These are phyloP conservation scores for Nigrospora osmanthi DNA, from an alignment of 2,329 filamentous ascomycete species.

Conservation along the genomic window DNA sequence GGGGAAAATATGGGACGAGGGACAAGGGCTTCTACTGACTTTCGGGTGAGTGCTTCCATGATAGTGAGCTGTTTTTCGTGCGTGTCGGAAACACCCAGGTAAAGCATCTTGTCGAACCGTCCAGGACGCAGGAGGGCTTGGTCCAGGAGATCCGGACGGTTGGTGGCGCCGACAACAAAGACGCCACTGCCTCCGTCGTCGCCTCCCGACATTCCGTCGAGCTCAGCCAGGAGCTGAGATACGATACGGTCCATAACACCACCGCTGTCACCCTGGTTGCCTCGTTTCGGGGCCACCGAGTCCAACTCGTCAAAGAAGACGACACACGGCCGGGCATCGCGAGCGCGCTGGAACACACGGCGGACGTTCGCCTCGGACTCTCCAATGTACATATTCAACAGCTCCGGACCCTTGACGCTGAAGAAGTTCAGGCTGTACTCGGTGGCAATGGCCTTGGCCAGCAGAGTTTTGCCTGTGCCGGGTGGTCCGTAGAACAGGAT, in stretches of 20 bases:
- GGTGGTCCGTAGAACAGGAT: conserved; percentile 90
- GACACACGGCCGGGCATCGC: conserved; percentile 79
- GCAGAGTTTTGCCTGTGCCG: conserved; percentile 84
- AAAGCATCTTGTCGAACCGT: conserved; percentile 97
- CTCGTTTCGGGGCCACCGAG: conserved; percentile 89
- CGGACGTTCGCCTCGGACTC: conserved; percentile 90
- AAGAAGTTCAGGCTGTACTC: conserved; percentile 95
- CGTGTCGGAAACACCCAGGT: conserved; percentile 90
- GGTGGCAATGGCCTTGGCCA: conserved; percentile 88
- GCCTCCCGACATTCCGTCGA: conserved; percentile 95
- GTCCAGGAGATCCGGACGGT: conserved; percentile 87
- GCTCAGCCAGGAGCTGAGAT: conserved; percentile 84
- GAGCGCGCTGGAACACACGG: conserved; percentile 77
- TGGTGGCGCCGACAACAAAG: conserved; percentile 95
- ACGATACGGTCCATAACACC: conserved; percentile 99
- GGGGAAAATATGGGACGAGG: background rate
- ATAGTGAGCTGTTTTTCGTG: conserved; percentile 96
- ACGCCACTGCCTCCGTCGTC: conserved; percentile 76
- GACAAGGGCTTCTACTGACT: conserved; percentile 51
- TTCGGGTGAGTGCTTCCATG: conserved; percentile 85
- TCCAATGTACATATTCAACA: conserved; percentile 95
- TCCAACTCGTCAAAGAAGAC: conserved; percentile 94
- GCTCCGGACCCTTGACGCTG: conserved; percentile 82
- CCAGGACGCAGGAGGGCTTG: conserved; percentile 83
- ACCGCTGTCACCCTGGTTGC: conserved; percentile 93